phyloP scores from a whole-genome alignment of 2,329 filamentous ascomycete genomes.

The Leptodontidium sp. region DNA sequence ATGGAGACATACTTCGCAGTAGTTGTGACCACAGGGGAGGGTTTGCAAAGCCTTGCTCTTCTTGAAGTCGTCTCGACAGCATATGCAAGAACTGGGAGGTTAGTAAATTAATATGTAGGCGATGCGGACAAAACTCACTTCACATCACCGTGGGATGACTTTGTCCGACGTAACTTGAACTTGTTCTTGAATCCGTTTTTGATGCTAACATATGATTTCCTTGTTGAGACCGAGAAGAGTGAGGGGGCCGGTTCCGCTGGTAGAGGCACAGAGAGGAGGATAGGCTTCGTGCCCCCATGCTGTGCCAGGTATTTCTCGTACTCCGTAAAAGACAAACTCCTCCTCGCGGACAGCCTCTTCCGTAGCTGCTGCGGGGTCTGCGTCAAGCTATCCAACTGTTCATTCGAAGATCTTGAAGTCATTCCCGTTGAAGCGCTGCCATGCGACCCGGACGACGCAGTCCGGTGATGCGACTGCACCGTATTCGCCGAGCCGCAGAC shows the following conservation, averaged over 20 bases:
- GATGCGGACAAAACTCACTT: constrained; percentile 38
- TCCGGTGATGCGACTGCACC: constrained; percentile 39
- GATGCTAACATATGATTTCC: constrained; percentile 41
- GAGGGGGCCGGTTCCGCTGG: constrained; percentile 40
- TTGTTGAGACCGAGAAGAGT: constrained; percentile 44
- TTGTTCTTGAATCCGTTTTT: constrained; percentile 41
- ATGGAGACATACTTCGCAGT: constrained; percentile 62
- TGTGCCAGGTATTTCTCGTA: constrained; percentile 45
- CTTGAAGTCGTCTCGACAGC: constrained; percentile 63
- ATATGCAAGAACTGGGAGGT: constrained; percentile 60
- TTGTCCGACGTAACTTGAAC: constrained; percentile 37
- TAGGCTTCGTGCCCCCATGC: constrained; percentile 31
- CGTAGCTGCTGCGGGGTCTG: constrained; percentile 21
- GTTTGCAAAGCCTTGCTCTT: constrained; percentile 54
- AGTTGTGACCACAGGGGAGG: constrained; percentile 65
- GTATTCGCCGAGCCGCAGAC: constrained; percentile 40
- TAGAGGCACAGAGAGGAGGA: constrained; percentile 27
- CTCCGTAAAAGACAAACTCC: constrained; percentile 44
- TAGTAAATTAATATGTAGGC: constrained; percentile 16
- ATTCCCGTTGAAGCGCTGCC: constrained; percentile 41
- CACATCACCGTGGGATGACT: constrained; percentile 28
- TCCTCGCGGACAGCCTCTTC: constrained; percentile 33
- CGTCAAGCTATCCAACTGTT: constrained; percentile 26
- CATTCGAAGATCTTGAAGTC: constrained; percentile 42
- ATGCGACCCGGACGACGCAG: constrained; percentile 41